Percentiles rank a stretch among this genome's conserved stretches.
These are phyloP conservation scores for Phytopythium mirpurense DNA, from an alignment of 352 stramenopile species.

Conservation along the genomic window DNA sequence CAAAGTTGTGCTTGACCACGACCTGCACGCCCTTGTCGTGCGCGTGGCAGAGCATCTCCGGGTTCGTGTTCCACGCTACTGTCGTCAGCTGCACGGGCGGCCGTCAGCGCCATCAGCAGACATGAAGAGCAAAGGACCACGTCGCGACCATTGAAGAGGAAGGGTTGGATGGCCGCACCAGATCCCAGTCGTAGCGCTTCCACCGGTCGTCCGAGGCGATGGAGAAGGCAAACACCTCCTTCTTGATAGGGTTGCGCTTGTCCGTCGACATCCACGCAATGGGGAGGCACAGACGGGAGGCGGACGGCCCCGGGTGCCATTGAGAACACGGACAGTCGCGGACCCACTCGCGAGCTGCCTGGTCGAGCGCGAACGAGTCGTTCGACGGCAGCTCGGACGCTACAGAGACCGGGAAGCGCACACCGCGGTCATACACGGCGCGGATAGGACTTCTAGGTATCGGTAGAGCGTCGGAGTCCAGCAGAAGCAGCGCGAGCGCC, in stretches of 20 bases:
- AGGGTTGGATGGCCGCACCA: constrained; percentile 20
- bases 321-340: constrained; percentile 40
- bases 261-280: constrained; percentile 16
- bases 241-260: background rate
- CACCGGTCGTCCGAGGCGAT: constrained; percentile 51
- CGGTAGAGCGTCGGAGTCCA: background rate
- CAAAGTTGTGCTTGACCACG: constrained; percentile 81
- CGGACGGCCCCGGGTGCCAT: constrained; percentile 3
- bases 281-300: constrained; percentile 46
- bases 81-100: constrained; percentile 48
- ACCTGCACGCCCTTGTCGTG: constrained; percentile 74
- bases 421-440: constrained; percentile 13
- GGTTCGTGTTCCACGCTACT: constrained; percentile 81
- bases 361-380: constrained; percentile 22
- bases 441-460: background rate
- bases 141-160: no score
- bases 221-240: constrained; percentile 81
- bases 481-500: constrained; percentile 13
- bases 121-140: no score
- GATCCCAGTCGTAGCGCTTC: constrained; percentile 77
- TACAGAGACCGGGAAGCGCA: background rate
- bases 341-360: constrained; percentile 19
- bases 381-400: constrained; percentile 7
- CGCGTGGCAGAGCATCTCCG: constrained; percentile 73
- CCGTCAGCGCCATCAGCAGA: no score